Evolutionary conservation across 257 asterid genomes (phyloP).

Genomic region (Penstemon newberryi): DNA sequence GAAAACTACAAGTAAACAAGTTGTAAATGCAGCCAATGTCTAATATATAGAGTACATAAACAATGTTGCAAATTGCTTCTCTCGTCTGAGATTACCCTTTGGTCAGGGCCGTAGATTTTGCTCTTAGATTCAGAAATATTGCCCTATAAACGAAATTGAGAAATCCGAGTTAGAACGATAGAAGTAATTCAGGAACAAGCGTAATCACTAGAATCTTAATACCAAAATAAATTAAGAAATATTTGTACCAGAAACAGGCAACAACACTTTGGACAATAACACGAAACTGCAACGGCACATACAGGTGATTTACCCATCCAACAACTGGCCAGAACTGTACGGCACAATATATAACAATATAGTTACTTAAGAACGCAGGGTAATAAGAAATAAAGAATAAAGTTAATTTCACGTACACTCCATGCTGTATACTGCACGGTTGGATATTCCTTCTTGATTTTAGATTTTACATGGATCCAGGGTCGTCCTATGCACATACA

Average conservation of each 20-base stretch:
- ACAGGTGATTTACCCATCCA: slow-evolving; percentile 96
- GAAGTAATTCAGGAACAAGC: not conserved
- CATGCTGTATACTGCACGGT: slow-evolving; percentile 77
- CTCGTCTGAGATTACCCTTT: slow-evolving; percentile 36
- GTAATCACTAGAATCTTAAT: not conserved
- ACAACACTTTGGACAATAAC: slow-evolving; percentile 77
- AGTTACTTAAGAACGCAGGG: not conserved
- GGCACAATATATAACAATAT: not conserved
- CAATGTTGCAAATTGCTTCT: slow-evolving; percentile 2
- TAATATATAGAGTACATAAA: slow-evolving; percentile 20
- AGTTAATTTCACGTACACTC: slow-evolving; percentile 52
- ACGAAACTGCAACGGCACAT: slow-evolving; percentile 83
- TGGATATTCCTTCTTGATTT: slow-evolving; percentile 86
- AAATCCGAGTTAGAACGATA: not conserved
- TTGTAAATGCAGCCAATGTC: slow-evolving; percentile 11
- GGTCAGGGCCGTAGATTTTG: slow-evolving; percentile 58
- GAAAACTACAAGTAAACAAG: not conserved
- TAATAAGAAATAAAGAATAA: not conserved
- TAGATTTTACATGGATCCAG: slow-evolving; percentile 79
- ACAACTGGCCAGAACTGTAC: slow-evolving; percentile 97
- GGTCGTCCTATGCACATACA: slow-evolving; percentile 62
- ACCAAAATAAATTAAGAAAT: not conserved
- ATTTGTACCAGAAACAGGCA: slow-evolving; percentile 79
- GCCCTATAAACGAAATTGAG: slow-evolving; percentile 48
- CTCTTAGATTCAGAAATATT: slow-evolving; percentile 75